These are phyloP conservation scores for Colletotrichum orchidophilum DNA, from an alignment of 2,329 filamentous ascomycete species.

Conservation along the genomic window DNA sequence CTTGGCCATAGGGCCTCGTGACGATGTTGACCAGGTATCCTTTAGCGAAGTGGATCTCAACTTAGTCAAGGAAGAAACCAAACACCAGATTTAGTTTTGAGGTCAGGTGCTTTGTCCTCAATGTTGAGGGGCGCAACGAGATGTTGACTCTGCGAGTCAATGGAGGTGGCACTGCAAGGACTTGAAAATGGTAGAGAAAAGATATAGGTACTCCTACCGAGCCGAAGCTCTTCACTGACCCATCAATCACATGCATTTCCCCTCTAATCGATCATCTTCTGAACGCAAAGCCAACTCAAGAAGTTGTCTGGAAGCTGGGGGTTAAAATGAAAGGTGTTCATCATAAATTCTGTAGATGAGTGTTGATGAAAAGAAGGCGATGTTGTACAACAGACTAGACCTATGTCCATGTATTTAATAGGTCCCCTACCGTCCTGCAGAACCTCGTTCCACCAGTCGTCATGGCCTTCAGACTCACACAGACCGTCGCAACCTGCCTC, in stretches of 20 bases:
- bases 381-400: background rate
- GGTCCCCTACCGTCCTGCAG: slow-evolving; percentile 40
- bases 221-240: too few species aligned
- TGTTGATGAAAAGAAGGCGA: background rate
- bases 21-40: background rate
- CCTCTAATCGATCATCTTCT: too few species aligned
- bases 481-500: slow-evolving; percentile 35
- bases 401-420: background rate
- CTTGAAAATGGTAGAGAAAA: background rate
- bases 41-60: background rate
- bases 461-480: slow-evolving; percentile 35
- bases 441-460: slow-evolving; percentile 44
- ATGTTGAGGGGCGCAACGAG: background rate
- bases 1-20: background rate
- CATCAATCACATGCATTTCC: too few species aligned
- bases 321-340: too few species aligned
- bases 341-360: background rate
- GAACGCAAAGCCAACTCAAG: too few species aligned
- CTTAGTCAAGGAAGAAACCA: background rate
- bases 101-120: background rate
- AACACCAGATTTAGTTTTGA: background rate
- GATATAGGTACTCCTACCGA: too few species aligned
- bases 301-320: too few species aligned
- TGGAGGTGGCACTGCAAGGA: background rate
- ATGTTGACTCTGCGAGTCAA: background rate